phyloP scores from a whole-genome alignment of 2,329 filamentous ascomycete species.

The Cordyceps militaris region DNA sequence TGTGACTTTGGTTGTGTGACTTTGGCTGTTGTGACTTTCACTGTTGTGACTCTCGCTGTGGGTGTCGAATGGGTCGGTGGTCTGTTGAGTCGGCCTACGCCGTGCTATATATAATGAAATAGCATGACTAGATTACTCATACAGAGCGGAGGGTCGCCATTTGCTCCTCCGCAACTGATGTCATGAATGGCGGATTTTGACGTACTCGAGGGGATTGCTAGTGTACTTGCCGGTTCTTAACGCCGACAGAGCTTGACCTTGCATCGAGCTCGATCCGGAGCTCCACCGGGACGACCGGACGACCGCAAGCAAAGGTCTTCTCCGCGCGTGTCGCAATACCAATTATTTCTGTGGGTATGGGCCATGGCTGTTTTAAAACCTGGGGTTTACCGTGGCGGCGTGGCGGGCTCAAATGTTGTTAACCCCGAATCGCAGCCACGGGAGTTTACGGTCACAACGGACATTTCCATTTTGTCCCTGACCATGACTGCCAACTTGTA shows the following conservation, averaged over 20 bases:
- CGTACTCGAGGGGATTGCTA: background rate
- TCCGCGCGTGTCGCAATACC: no score
- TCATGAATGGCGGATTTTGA: background rate
- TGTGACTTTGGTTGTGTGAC: background rate
- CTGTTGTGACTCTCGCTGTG: no score
- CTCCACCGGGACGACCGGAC: no score
- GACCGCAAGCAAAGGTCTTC: no score
- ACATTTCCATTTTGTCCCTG: no score
- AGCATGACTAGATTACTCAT: background rate
- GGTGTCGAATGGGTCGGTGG: background rate
- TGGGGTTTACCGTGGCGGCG: no score
- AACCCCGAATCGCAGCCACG: background rate
- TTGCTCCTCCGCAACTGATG: background rate
- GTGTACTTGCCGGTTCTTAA: background rate
- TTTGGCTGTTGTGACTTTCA: no score
- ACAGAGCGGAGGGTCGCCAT: background rate
- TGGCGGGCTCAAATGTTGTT: background rate
- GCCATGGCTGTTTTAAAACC: no score
- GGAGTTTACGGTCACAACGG: no score
- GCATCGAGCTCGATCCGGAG: no score
- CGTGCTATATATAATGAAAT: background rate
- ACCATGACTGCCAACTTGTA: no score
- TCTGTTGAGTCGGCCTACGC: background rate
- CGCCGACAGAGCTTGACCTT: constrained; percentile 1
- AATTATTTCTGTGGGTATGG: no score